A percentile compares a stretch with the other conserved stretches of the same genome.
Evolutionary conservation across 768 basidiomycete genomes (phyloP).

Genomic region (Agrocybe praecox): DNA sequence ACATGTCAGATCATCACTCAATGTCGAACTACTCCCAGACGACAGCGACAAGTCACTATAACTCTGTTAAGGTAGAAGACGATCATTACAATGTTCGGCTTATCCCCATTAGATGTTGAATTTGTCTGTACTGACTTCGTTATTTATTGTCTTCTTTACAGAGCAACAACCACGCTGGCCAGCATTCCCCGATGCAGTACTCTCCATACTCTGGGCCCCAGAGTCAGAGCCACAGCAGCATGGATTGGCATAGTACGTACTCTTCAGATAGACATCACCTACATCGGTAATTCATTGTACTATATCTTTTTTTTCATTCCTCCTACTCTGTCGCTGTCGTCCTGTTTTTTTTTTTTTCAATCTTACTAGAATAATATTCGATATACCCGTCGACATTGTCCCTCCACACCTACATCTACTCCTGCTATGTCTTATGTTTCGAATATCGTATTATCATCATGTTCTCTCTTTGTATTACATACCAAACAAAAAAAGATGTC

Average conservation of each 20-base stretch:
- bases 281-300: constrained; percentile 44
- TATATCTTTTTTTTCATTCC: neutral
- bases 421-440: too few species aligned
- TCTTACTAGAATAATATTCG: neutral
- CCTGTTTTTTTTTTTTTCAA: constrained; percentile 7
- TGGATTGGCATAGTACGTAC: constrained; percentile 65
- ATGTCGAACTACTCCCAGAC: constrained; percentile 46
- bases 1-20: constrained; percentile 39
- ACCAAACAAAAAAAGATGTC: too few species aligned
- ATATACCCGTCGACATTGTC: too few species aligned
- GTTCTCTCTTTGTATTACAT: neutral
- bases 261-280: constrained; percentile 66
- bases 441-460: too few species aligned
- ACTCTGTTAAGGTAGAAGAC: constrained; percentile 68
- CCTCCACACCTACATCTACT: too few species aligned
- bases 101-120: constrained; percentile 1
- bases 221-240: constrained; percentile 32
- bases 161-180: constrained; percentile 9
- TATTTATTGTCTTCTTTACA: neutral
- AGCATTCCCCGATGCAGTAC: constrained; percentile 46
- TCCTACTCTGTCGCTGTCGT: neutral
- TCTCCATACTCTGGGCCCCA: constrained; percentile 46
- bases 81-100: constrained; percentile 56
- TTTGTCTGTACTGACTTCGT: too few species aligned
- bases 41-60: constrained; percentile 44